Evolutionary conservation across 108 stramenopile genomes (phyloP), one percentile per base, ranked within the genome.

Genomic region (Licmophora abbreviata): DNA sequence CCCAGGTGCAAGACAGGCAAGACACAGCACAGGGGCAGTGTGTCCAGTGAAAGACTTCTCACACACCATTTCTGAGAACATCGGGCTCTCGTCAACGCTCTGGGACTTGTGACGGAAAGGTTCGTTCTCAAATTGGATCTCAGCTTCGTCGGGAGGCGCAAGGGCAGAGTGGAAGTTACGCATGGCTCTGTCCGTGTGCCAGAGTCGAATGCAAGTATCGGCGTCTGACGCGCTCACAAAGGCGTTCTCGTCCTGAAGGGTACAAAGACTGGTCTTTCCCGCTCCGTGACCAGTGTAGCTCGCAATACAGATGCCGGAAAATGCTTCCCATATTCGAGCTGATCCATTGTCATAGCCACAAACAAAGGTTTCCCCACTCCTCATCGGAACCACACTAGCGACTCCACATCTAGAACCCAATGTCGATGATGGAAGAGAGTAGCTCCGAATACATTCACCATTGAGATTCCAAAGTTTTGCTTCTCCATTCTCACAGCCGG

Each of bases 401-500:
- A 58, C 32, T 7, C 47, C 38, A 5, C 26, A 4, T 29, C 34
- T 23, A 28, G 24, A 35, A 10, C 32, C 58, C 46, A 12, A 11
- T 42, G n/a, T 25, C 14, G 14, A n/a, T n/a, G n/a, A n/a, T n/a
- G n/a, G n/a, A n/a, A n/a, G n/a, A 26, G 44, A 48, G 2, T 27
- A 18, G 0, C 36, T 34, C 10, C 47, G 43, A 12, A 42, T 48
- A 36, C 21, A n/a, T 9, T 32, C 29, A 8, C 40, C 29, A 14
- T 1, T 27, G 9, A 46, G 9, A 7, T 29, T 58, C 61, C 67
- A 68, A 18, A 68, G 36, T 22, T 37, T 37, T 20, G 35, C 54
- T 18, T 26, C 42, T 33, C 61, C 61, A 26, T 63, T 56, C 14
- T 37, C 28, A 36, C 48, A 31, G 17, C 61, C 61, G 7, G 67